Base-by-base conservation (phyloP, 1,284 basidiomycete species). In the Boletus semigastroideus region DNA sequence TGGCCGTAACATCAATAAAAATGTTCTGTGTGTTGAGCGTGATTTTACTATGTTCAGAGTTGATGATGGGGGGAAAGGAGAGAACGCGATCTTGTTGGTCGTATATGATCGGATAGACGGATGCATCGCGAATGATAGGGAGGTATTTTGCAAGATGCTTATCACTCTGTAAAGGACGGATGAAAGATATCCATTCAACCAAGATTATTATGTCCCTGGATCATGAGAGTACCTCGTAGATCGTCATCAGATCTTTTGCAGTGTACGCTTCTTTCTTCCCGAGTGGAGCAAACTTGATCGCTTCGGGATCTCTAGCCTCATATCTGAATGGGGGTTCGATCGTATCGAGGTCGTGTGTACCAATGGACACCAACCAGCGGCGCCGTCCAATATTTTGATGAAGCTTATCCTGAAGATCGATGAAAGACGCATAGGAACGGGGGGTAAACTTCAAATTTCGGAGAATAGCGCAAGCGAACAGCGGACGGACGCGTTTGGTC, bases 31-130 rank as follows among this genome's bases (percentile, higher is more conserved):
- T 99, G 69, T 94, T 87, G 57, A 98, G 78, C 0, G 93, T 92
- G 65, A 99, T 99, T 78, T 98, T 99, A 68, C 93, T 97, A 73
- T 94, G 91, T 58, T 97, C 87, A 7, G 94, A 96, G 75, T 98
- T 98, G 75, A 98, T 97, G 71, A 99, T 98, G 3, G 97, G 97
- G 27, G 97, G 97, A 88, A 99, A 94, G 12, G 94, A 97, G 17
- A 97, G 79, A 2, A 99, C 96, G 31, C 78, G 83, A 66, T 92
- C 87, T 52, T 90, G 78, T 19, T 83, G 77, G 71, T 98, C 96
- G 73, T 98, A 98, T 69, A 99, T 97, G 73, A 99, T 91, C 20
- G 97, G 97, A 73, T 98, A 99, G 39, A 96, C 93, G 8, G 96
- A 93, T 11, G 92, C 92, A 67, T 98, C 93, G 25, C 87, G 84